Percentiles rank a stretch among this genome's conserved stretches.
These are phyloP conservation scores for Conticribra weissflogii DNA, from an alignment of 108 stramenopile species.

Conservation along the genomic window DNA sequence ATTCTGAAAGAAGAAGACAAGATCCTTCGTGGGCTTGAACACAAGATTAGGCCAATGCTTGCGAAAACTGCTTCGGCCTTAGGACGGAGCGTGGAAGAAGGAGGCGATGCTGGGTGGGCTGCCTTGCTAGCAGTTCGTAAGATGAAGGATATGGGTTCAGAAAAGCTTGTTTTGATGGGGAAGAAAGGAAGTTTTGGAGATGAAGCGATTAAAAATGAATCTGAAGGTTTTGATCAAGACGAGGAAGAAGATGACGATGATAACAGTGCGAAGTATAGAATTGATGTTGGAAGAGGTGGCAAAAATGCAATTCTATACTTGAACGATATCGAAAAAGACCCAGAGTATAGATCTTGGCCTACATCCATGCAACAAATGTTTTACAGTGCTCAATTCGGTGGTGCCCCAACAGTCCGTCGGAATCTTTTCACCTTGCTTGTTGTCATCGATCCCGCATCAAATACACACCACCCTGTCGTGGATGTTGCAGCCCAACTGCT, in stretches of 20 bases:
- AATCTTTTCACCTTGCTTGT: slow-evolving; percentile 82
- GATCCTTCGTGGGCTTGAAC: slow-evolving; percentile 52
- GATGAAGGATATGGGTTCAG: slow-evolving; percentile 64
- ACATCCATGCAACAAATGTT: slow-evolving; percentile 62
- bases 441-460: slow-evolving; percentile 63
- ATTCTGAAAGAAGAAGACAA: slow-evolving; percentile 69
- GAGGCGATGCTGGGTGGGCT: slow-evolving; percentile 16
- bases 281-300: slow-evolving; percentile 82
- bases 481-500: slow-evolving; percentile 54
- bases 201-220: slow-evolving; percentile 2
- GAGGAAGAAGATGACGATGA: slow-evolving; percentile 26
- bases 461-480: slow-evolving; percentile 42
- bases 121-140: slow-evolving; percentile 52
- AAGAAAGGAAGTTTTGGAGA: slow-evolving; percentile 13
- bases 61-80: slow-evolving; percentile 18
- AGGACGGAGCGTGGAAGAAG: slow-evolving; percentile 6
- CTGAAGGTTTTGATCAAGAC: slow-evolving; percentile 21
- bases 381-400: slow-evolving; percentile 74
- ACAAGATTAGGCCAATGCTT: slow-evolving; percentile 35
- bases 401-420: slow-evolving; percentile 71
- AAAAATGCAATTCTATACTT: slow-evolving; percentile 72
- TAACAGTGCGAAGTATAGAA: slow-evolving; percentile 46
- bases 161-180: slow-evolving; percentile 31
- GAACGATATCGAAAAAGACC: slow-evolving; percentile 85
- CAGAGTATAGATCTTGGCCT: slow-evolving; percentile 65